Evolutionary conservation across 257 asterid genomes (phyloP).

Genomic region (Plantago major): DNA sequence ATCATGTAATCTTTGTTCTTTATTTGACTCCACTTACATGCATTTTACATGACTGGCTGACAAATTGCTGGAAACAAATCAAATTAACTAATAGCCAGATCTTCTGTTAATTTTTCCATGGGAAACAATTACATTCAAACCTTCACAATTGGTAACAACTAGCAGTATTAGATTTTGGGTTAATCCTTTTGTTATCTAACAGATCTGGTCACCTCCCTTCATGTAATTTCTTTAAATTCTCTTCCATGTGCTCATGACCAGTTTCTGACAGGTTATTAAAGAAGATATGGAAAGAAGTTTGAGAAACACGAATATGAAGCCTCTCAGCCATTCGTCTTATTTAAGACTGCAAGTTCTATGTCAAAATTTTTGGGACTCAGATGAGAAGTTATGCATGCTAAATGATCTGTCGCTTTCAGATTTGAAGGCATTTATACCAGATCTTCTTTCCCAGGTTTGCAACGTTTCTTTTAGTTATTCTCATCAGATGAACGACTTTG

Average conservation of each 20-base stretch:
- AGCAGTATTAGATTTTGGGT: conserved; percentile 5
- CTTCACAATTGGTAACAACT: conserved; percentile 1
- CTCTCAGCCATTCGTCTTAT: conserved; percentile 80
- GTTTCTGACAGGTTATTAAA: conserved; percentile 71
- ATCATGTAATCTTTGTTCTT: no score
- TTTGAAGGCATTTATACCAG: conserved; percentile 66
- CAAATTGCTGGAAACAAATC: conserved; percentile 9
- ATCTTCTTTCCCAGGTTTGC: conserved; percentile 86
- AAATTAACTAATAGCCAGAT: conserved; percentile 10
- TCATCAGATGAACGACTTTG: conserved; percentile 2
- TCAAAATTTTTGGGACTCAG: conserved; percentile 86
- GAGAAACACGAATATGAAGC: conserved; percentile 96
- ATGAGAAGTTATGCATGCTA: conserved; percentile 70
- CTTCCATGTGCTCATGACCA: conserved; percentile 24
- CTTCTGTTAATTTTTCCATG: not conserved
- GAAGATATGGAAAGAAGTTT: conserved; percentile 86
- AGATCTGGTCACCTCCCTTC: not conserved
- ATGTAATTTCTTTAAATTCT: conserved; percentile 1
- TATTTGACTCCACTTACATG: no score
- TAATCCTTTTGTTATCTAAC: conserved; percentile 3
- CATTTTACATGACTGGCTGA: no score
- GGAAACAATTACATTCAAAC: not conserved
- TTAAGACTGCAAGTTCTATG: conserved; percentile 86
- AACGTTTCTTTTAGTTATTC: conserved; percentile 16
- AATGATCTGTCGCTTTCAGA: conserved; percentile 66